A percentile compares a stretch with the other conserved stretches of the same genome.
Evolutionary conservation across 2,329 filamentous ascomycete species (phyloP).

Genomic region (Kalmusia sp.): DNA sequence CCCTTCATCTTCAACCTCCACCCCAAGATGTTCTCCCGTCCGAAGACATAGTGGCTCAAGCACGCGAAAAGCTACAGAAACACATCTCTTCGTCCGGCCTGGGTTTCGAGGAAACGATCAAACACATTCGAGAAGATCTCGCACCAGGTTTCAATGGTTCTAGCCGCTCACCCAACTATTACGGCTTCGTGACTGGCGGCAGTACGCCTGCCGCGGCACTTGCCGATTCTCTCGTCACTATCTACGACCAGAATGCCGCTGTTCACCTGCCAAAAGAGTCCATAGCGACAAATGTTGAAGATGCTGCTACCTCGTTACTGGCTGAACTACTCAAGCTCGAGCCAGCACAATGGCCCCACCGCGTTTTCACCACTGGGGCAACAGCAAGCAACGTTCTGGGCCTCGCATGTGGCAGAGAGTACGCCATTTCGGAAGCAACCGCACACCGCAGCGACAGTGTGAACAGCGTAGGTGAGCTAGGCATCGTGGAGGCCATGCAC

Average conservation of each 20-base stretch:
- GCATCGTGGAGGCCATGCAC: conserved; percentile 71
- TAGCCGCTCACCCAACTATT: conserved; percentile 64
- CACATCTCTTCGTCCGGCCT: conserved; percentile 50
- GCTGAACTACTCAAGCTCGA: conserved; percentile 70
- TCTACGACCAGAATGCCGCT: conserved; percentile 82
- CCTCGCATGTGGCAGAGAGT: conserved; percentile 75
- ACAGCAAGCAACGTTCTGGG: conserved; percentile 72
- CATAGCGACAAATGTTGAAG: conserved; percentile 78
- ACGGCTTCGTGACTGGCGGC: conserved; percentile 88
- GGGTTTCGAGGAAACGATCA: conserved; percentile 51
- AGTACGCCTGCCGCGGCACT: conserved; percentile 78
- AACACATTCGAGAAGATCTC: conserved; percentile 56
- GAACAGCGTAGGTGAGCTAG: conserved; percentile 68
- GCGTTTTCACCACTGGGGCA: conserved; percentile 79
- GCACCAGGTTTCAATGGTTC: conserved; percentile 69
- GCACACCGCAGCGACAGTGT: conserved; percentile 37
- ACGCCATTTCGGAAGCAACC: conserved; percentile 59
- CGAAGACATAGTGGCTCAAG: conserved; percentile 30
- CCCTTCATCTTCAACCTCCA: conserved; percentile 26
- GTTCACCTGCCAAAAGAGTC: conserved; percentile 82
- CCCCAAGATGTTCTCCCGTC: conserved; percentile 44
- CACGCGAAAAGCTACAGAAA: conserved; percentile 44
- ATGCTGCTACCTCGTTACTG: conserved; percentile 73
- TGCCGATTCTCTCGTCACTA: conserved; percentile 83
- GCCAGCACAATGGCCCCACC: conserved; percentile 68